Conservation (phyloP, 73 alveolate species). For the Paramecium sonneborni region DNA sequence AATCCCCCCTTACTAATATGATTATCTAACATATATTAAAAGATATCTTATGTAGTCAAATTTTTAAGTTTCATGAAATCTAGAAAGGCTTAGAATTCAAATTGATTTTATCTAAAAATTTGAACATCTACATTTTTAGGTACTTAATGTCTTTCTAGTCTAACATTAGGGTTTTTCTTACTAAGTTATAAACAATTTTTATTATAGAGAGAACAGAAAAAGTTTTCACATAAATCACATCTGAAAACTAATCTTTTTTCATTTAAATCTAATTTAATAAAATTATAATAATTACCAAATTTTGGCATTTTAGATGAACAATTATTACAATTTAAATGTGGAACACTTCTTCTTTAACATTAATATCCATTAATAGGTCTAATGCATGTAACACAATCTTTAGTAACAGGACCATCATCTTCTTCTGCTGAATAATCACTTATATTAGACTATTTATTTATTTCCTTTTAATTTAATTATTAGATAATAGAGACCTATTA, state of each 20-base stretch:
- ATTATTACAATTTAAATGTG: conserved; percentile 27
- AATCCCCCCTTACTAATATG: background rate
- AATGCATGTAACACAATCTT: conserved; percentile 35
- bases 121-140: conserved; percentile 1
- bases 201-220: conserved; percentile 23
- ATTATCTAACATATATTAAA: conserved; percentile 22
- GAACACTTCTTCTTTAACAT: background rate
- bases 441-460: background rate
- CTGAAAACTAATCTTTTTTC: background rate
- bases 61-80: conserved; percentile 6
- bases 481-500: background rate
- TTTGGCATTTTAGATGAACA: conserved; percentile 43
- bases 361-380: conserved; percentile 31
- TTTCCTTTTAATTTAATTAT: too few relatives aligned
- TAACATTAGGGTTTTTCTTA: background rate
- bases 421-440: conserved; percentile 33
- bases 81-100: background rate
- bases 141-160: background rate
- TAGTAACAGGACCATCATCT: conserved; percentile 31
- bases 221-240: conserved; percentile 23
- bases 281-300: background rate
- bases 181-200: background rate
- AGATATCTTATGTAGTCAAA: background rate
- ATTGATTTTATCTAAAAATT: conserved; percentile 26
- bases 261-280: background rate